Percentiles rank a stretch among this genome's conserved stretches.
Conservation (phyloP, 768 basidiomycete genomes). For the Suillus hirtellus region DNA sequence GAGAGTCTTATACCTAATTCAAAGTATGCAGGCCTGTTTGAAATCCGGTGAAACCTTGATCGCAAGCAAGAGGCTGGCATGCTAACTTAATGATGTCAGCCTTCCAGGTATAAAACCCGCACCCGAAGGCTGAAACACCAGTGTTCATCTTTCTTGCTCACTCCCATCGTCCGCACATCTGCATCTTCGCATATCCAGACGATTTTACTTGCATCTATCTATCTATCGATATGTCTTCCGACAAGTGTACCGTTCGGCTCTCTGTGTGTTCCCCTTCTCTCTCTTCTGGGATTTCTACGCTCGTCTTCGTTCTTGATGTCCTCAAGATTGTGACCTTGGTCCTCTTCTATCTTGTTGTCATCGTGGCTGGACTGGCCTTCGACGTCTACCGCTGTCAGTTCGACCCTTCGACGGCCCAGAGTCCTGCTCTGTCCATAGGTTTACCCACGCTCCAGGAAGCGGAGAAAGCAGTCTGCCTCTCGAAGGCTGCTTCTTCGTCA, state of each 20-base stretch:
- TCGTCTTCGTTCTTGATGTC: neutral
- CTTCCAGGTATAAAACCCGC: neutral
- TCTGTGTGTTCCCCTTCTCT: neutral
- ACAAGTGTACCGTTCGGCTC: neutral
- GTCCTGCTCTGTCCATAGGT: neutral
- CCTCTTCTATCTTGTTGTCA: neutral
- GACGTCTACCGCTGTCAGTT: neutral
- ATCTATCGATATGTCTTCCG: neutral
- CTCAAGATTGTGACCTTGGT: neutral
- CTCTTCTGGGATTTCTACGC: neutral
- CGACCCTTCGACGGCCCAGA: neutral
- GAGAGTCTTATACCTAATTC: neutral
- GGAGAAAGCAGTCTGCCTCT: neutral
- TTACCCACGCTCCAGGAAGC: too few relatives aligned
- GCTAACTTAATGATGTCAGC: neutral
- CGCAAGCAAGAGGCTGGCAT: neutral
- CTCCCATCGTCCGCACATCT: neutral
- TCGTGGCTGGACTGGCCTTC: neutral
- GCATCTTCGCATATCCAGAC: constrained; percentile 1
- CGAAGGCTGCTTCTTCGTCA: neutral
- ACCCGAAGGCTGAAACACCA: neutral
- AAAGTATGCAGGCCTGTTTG: neutral
- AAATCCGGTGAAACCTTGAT: neutral
- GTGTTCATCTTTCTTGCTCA: neutral
- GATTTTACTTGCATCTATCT: neutral